These are phyloP conservation scores for Fusarium pininemorale DNA, from an alignment of 2,329 filamentous ascomycete genomes.

Conservation along the genomic window DNA sequence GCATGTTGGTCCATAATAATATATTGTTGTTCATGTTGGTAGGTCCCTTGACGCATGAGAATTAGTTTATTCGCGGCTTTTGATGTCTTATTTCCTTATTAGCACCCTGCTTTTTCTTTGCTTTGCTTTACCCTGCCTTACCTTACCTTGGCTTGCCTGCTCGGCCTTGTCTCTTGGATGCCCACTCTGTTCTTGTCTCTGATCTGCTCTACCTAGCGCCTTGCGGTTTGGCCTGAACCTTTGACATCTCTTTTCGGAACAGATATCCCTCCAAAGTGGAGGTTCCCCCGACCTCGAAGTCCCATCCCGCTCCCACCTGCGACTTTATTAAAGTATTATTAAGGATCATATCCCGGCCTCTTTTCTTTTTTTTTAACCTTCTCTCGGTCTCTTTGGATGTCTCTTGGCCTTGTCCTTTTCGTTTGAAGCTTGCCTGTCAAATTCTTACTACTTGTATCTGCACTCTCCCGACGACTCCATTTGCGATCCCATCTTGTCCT, in stretches of 20 bases:
- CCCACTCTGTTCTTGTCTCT: conserved; percentile 14
- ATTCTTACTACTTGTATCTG: neutral
- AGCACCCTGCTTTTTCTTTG: conserved; percentile 9
- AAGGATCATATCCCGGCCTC: conserved; percentile 33
- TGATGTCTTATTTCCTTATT: conserved; percentile 3
- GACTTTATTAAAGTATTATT: conserved; percentile 28
- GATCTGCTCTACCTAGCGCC: conserved; percentile 17
- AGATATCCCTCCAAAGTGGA: conserved; percentile 32
- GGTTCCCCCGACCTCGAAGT: conserved; percentile 8
- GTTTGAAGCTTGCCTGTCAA: neutral
- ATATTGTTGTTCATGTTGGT: neutral
- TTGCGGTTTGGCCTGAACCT: conserved; percentile 16
- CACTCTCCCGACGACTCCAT: conserved; percentile 15
- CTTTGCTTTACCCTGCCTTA: neutral
- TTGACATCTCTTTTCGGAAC: conserved; percentile 28
- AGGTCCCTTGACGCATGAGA: conserved; percentile 13
- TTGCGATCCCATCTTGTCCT: conserved; percentile 11
- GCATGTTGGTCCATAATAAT: neutral
- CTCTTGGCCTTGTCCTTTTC: conserved; percentile 6
- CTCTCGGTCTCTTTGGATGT: neutral
- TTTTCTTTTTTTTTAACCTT: neutral
- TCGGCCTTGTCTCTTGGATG: neutral
- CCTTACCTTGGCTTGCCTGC: neutral
- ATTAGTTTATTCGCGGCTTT: neutral
- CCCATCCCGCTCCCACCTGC: conserved; percentile 5